phyloP scores from a whole-genome alignment of 2,329 filamentous ascomycete genomes.

The Cercospora nicotianae region DNA sequence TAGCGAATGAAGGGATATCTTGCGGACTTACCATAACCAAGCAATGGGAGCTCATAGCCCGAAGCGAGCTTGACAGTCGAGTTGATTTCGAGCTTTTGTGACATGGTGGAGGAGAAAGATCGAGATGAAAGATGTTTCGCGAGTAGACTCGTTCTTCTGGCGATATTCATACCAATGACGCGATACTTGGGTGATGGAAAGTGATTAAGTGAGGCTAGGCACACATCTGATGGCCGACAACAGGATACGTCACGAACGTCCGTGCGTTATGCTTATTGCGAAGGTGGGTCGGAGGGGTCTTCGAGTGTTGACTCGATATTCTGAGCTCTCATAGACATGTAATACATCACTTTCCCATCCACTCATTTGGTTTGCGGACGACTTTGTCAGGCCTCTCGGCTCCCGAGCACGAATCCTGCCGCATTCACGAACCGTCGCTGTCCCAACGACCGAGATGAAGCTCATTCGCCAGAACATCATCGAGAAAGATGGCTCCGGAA shows the following conservation, averaged over 20 bases:
- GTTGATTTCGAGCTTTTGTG: constrained; percentile 45
- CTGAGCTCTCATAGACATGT: not conserved
- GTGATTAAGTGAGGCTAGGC: not conserved
- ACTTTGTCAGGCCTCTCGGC: not conserved
- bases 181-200: not conserved
- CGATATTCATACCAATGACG: constrained; percentile 12
- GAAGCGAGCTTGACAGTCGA: constrained; percentile 57
- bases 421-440: not conserved
- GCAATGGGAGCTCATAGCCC: constrained; percentile 60
- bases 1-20: no score
- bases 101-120: constrained; percentile 39
- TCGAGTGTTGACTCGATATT: not conserved
- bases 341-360: not conserved
- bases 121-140: constrained; percentile 9
- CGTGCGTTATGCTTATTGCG: not conserved
- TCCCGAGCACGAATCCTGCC: not conserved
- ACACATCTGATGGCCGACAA: not conserved
- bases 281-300: not conserved
- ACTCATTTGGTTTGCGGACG: not conserved
- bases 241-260: not conserved
- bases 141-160: constrained; percentile 9
- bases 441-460: constrained; percentile 53
- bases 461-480: constrained; percentile 68
- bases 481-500: constrained; percentile 62
- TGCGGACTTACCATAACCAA: constrained; percentile 57